phyloP scores from a whole-genome alignment of 805 yeast species.

The Candida ulmi region DNA sequence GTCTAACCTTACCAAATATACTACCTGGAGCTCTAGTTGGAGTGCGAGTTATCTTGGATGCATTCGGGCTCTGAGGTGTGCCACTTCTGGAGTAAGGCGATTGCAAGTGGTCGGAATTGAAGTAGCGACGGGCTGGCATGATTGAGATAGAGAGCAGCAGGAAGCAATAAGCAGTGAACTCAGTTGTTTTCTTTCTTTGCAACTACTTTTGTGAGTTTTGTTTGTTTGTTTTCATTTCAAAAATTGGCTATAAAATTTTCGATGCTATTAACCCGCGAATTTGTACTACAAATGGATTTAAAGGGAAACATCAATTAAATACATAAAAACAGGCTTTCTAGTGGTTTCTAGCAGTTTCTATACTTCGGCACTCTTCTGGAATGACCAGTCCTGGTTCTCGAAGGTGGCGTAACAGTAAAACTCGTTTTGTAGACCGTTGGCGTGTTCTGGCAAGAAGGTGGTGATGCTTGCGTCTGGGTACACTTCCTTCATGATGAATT shows the following conservation, averaged over 20 bases:
- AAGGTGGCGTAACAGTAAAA: conserved; percentile 79
- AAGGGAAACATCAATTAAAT: too few species aligned
- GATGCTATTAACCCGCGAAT: too few species aligned
- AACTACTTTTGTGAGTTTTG: too few species aligned
- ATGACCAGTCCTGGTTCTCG: conserved; percentile 66
- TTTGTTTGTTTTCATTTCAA: background rate
- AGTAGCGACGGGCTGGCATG: conserved; percentile 9
- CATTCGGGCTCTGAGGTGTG: conserved; percentile 1
- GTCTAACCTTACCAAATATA: conserved; percentile 19
- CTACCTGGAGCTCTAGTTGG: conserved; percentile 19
- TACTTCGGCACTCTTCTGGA: too few species aligned
- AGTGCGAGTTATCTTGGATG: conserved; percentile 46
- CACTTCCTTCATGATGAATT: conserved; percentile 46
- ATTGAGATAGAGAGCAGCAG: background rate
- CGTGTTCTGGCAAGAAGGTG: conserved; percentile 70
- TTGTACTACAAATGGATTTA: too few species aligned
- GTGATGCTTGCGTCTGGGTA: conserved; percentile 67
- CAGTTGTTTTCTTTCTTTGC: too few species aligned
- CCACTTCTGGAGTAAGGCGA: conserved; percentile 15
- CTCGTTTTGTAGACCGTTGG: conserved; percentile 82
- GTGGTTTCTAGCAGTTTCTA: too few species aligned
- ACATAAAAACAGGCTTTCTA: too few species aligned
- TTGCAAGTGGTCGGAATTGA: conserved; percentile 11
- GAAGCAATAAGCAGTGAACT: too few species aligned
- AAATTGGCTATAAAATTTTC: too few species aligned